These are phyloP conservation scores for Xylaria hypoxylon DNA, from an alignment of 2,329 filamentous ascomycete species.

Conservation along the genomic window DNA sequence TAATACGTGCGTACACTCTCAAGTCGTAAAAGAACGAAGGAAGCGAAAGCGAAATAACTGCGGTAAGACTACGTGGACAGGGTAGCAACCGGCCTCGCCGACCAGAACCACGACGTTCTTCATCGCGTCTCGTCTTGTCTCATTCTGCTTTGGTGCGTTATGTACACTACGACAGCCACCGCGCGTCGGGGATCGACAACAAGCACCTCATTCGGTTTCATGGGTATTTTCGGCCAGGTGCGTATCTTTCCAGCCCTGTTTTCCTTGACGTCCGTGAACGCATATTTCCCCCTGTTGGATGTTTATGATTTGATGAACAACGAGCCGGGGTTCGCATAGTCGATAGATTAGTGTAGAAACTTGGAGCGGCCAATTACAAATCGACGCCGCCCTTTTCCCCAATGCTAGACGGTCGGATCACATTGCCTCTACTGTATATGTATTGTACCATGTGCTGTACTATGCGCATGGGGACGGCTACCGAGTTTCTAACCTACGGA, in stretches of 20 bases:
- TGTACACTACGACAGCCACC: slow-evolving; percentile 7
- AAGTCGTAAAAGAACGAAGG: slow-evolving; percentile 19
- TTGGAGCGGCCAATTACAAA: slow-evolving; percentile 6
- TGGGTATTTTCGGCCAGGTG: not conserved
- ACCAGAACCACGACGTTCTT: slow-evolving; percentile 3
- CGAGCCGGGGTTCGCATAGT: slow-evolving; percentile 18
- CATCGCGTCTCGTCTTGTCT: not conserved
- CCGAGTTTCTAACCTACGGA: slow-evolving; percentile 27
- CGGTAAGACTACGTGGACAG: slow-evolving; percentile 8
- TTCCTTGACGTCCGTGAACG: not conserved
- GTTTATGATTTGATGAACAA: slow-evolving; percentile 36
- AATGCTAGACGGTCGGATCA: slow-evolving; percentile 22
- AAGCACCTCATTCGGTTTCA: not conserved
- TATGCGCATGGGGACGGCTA: slow-evolving; percentile 26
- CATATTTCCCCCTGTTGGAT: not conserved
- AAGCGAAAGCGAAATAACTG: not conserved
- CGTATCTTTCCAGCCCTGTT: slow-evolving; percentile 4
- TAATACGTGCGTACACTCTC: not conserved
- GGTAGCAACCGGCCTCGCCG: slow-evolving; percentile 35
- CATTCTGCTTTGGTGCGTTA: slow-evolving; percentile 1
- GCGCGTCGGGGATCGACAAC: slow-evolving; percentile 13
- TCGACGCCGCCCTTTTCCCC: not conserved
- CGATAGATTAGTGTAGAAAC: not conserved
- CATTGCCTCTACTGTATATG: not conserved
- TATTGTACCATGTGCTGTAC: slow-evolving; percentile 16